Evolutionary conservation across 2,329 filamentous ascomycete genomes (phyloP), one percentile per base, ranked within the genome.

Genomic region (Rugonectria rugulosa): DNA sequence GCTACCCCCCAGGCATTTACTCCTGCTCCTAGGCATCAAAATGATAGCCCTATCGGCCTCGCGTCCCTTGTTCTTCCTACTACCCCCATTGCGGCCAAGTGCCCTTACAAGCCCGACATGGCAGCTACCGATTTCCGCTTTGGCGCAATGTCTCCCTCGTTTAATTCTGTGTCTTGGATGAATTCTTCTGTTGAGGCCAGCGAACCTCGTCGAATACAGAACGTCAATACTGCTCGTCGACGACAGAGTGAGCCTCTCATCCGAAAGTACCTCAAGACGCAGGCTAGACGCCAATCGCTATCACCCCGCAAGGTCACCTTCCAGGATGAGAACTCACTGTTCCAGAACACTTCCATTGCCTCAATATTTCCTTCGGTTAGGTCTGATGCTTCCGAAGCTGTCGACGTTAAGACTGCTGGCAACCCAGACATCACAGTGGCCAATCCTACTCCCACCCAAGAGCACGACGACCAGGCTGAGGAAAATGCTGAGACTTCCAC

Each of bases 161-260:
- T 70, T 21, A 65, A 65, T 37, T 65, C 65, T 0, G 60, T 63
- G 23, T 65, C 69, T 19, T 72, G 70, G 68, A 57, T 73, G 31
- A 65, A 66, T 20, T 26, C 36, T 10, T 59, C 63, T 10, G 43
- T 54, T 17, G 51, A 65, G n/a, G 48, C 54, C 2, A 61, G 50
- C 2, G 61, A 67, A 31, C 57, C 64, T 20, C 57, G 59, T 17
- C 61, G 66, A n/a, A 64, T 64, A 19, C 56, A 57, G 48, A 62
- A 59, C 21, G 45, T 63, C 19, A 69, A 63, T 29, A 53, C 62
- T 17, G 53, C 56, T 9, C 62, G 62, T 11, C 71, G 72, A n/a
- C 63, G 73, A 27, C 70, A 64, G 26, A 75, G 73, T 38, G 73
- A 75, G 53, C 73, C 73, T 20, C 61, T 74, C 19, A 41, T 71